Percentiles rank a stretch among this genome's conserved stretches.
These are phyloP conservation scores for Fusarium multiceps DNA, from an alignment of 2,329 filamentous ascomycete species.

Conservation along the genomic window DNA sequence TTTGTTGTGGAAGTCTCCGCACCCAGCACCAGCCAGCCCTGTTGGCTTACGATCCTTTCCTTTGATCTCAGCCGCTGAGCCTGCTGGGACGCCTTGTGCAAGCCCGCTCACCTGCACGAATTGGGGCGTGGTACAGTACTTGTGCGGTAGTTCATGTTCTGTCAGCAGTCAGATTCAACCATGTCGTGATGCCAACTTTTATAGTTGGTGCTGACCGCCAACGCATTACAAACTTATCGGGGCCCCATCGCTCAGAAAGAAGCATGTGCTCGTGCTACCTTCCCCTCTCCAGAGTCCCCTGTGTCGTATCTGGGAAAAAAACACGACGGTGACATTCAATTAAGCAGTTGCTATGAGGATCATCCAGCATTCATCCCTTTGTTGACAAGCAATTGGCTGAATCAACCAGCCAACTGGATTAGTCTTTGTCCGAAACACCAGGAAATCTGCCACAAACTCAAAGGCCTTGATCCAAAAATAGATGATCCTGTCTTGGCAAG, in stretches of 20 bases:
- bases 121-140: slow-evolving; percentile 17
- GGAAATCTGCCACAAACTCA: slow-evolving; percentile 33
- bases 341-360: slow-evolving; percentile 14
- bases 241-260: not conserved
- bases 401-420: slow-evolving; percentile 20
- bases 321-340: slow-evolving; percentile 25
- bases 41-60: slow-evolving; percentile 45
- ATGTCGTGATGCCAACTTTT: slow-evolving; percentile 20
- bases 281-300: not conserved
- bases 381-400: slow-evolving; percentile 21
- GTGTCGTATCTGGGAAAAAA: not conserved
- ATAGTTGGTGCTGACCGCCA: slow-evolving; percentile 37
- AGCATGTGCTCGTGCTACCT: slow-evolving; percentile 20
- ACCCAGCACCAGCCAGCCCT: slow-evolving; percentile 22
- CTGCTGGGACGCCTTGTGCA: slow-evolving; percentile 37
- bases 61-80: slow-evolving; percentile 40
- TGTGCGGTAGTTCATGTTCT: slow-evolving; percentile 2
- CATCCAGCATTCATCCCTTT: slow-evolving; percentile 27
- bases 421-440: slow-evolving; percentile 40
- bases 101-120: slow-evolving; percentile 36
- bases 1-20: slow-evolving; percentile 32
- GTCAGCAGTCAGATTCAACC: slow-evolving; percentile 43
- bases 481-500: slow-evolving; percentile 16
- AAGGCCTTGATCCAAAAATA: slow-evolving; percentile 42
- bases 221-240: slow-evolving; percentile 12